Conservation (phyloP, 2,329 filamentous ascomycete genomes). For the Huntiella decipiens region DNA sequence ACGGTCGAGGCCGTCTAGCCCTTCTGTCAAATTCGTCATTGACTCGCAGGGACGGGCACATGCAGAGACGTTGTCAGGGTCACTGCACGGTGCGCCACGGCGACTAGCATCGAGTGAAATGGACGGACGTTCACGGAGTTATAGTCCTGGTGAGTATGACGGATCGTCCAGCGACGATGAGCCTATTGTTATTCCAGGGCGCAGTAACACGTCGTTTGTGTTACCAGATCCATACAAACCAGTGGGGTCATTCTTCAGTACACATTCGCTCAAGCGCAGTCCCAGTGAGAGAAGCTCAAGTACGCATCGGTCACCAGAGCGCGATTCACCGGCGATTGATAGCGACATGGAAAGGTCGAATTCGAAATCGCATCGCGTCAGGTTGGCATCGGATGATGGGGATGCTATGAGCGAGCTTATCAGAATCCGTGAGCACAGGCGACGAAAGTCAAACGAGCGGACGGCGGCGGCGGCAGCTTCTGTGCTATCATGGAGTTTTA, state of each 20-base stretch:
- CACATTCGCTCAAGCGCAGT: conserved; percentile 24
- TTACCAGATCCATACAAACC: conserved; percentile 34
- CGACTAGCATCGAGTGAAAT: conserved; percentile 2
- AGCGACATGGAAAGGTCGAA: conserved; percentile 32
- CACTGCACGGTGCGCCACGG: neutral
- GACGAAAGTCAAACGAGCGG: conserved; percentile 19
- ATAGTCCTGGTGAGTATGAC: conserved; percentile 22
- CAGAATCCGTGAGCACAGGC: conserved; percentile 35
- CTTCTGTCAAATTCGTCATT: conserved; percentile 43
- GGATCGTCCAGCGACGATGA: conserved; percentile 44
- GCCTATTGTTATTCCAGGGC: conserved; percentile 44
- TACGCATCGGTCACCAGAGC: conserved; percentile 17
- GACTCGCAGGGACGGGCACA: conserved; percentile 41
- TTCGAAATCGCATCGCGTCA: neutral
- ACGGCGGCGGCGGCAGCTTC: conserved; percentile 3
- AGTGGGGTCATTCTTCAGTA: conserved; percentile 25
- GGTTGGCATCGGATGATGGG: conserved; percentile 20
- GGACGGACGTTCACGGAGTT: conserved; percentile 11
- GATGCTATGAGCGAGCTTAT: conserved; percentile 42
- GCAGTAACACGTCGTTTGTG: conserved; percentile 31
- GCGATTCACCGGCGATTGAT: conserved; percentile 20
- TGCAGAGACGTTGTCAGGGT: conserved; percentile 24
- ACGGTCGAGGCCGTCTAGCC: conserved; percentile 31
- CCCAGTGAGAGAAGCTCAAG: conserved; percentile 29
- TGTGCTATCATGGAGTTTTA: neutral